Conservation (phyloP, 225 moss, liverwort and hornwort genomes). For the Physcomitrium patens region DNA sequence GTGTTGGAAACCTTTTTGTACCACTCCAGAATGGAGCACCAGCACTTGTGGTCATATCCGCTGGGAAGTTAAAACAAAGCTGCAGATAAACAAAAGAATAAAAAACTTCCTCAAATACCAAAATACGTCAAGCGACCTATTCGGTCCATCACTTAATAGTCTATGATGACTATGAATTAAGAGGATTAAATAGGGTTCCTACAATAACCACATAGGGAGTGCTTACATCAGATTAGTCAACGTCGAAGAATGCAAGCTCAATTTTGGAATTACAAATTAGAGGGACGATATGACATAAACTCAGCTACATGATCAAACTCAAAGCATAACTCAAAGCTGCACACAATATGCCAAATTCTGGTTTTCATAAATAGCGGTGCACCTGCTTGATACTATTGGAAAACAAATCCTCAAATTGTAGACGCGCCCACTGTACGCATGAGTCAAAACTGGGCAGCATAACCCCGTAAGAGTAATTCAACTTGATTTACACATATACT, state of each 20-base stretch:
- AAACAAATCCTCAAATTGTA: constrained; percentile 97
- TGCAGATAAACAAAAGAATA: constrained; percentile 43
- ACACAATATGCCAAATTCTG: not conserved
- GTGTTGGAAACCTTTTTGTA: constrained; percentile 89
- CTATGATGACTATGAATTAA: not conserved
- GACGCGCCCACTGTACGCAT: constrained; percentile 97
- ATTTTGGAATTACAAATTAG: not conserved
- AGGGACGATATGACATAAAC: constrained; percentile 1
- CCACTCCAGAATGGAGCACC: constrained; percentile 99
- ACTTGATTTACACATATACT: constrained; percentile 18
- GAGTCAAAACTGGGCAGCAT: constrained; percentile 76
- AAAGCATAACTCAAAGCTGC: not conserved
- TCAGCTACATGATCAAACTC: not conserved
- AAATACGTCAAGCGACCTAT: not conserved
- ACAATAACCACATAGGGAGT: not conserved
- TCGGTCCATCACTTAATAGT: not conserved
- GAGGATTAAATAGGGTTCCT: not conserved
- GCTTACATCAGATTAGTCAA: not conserved
- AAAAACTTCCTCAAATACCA: constrained; percentile 24
- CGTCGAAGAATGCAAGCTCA: not conserved
- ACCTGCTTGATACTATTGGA: constrained; percentile 93
- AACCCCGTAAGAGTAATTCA: constrained; percentile 33
- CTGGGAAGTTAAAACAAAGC: constrained; percentile 98
- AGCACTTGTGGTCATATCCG: constrained; percentile 90
- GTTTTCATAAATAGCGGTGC: constrained; percentile 17